phyloP scores from a whole-genome alignment of 2,329 filamentous ascomycete species.

The Fusarium anthophilum region DNA sequence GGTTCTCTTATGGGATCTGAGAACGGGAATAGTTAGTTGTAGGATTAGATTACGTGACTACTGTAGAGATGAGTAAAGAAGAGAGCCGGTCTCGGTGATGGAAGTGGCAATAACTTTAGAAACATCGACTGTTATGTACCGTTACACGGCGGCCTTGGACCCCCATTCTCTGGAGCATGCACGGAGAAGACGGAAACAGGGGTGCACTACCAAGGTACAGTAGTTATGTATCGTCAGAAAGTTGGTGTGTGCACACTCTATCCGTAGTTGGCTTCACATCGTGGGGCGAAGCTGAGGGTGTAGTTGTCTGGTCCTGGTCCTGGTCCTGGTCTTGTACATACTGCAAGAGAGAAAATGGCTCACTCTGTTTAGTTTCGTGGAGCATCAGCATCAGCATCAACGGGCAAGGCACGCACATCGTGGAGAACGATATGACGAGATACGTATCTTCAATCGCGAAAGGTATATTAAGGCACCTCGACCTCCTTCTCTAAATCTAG shows the following conservation, averaged over 20 bases:
- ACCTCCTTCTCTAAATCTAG: not conserved
- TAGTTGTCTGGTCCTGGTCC: slow-evolving; percentile 4
- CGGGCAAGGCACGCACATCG: slow-evolving; percentile 13
- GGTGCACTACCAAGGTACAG: not conserved
- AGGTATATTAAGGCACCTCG: slow-evolving; percentile 40
- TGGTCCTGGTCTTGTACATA: not conserved
- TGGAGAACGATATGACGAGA: slow-evolving; percentile 19
- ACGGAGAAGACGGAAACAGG: slow-evolving; percentile 22
- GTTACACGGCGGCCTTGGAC: not conserved
- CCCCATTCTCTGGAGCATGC: slow-evolving; percentile 18
- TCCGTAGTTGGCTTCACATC: slow-evolving; percentile 35
- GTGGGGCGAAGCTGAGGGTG: slow-evolving; percentile 41
- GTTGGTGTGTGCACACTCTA: slow-evolving; percentile 23
- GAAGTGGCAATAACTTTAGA: not conserved
- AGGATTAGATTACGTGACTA: not conserved
- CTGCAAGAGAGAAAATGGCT: slow-evolving; percentile 41
- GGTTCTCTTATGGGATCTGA: not conserved
- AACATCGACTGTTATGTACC: not conserved
- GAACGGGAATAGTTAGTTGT: not conserved
- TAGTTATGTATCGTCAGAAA: slow-evolving; percentile 6
- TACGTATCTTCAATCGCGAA: slow-evolving; percentile 38
- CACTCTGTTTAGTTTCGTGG: slow-evolving; percentile 41
- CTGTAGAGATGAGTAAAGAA: not conserved
- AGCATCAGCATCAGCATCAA: slow-evolving; percentile 28
- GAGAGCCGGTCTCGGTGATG: not conserved